Percentiles rank a stretch among this genome's conserved stretches.
Evolutionary conservation across 106 monocot species (phyloP).

Genomic region (Posidonia australis): DNA sequence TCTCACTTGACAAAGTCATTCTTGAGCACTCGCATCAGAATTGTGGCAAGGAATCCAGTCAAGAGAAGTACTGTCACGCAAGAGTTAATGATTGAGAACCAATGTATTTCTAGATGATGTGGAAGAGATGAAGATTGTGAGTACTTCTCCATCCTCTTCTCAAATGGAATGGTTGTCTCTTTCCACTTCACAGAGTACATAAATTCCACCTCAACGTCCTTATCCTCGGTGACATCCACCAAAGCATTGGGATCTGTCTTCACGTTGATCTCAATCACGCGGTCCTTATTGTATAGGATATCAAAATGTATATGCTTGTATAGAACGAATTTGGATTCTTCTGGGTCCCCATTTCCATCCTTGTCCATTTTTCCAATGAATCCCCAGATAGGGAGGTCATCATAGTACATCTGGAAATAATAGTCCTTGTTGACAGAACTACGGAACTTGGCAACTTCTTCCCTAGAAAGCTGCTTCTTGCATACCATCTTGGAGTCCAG

Average conservation of each 20-base stretch:
- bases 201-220: slow-evolving; percentile 50
- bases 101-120: slow-evolving; percentile 64
- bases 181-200: slow-evolving; percentile 70
- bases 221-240: slow-evolving; percentile 61
- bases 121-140: slow-evolving; percentile 46
- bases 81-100: slow-evolving; percentile 85
- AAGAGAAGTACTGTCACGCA: slow-evolving; percentile 79
- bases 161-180: slow-evolving; percentile 49
- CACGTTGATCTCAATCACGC: slow-evolving; percentile 60
- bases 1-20: slow-evolving; percentile 85
- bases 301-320: slow-evolving; percentile 65
- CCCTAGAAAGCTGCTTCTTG: slow-evolving; percentile 44
- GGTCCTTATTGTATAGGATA: slow-evolving; percentile 47
- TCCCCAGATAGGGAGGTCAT: slow-evolving; percentile 80
- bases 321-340: slow-evolving; percentile 54
- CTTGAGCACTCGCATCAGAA: slow-evolving; percentile 87
- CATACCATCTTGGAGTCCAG: slow-evolving; percentile 37
- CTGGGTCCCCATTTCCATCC: slow-evolving; percentile 42
- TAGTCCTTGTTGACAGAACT: slow-evolving; percentile 58
- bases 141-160: slow-evolving; percentile 78
- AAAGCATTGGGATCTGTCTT: slow-evolving; percentile 33
- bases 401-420: slow-evolving; percentile 87
- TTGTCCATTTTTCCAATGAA: slow-evolving; percentile 70
- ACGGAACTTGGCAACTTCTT: slow-evolving; percentile 57
- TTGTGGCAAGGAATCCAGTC: slow-evolving; percentile 76